Evolutionary conservation across 176 grass and related monocot species (phyloP).

Genomic region (Alopecurus myosuroides): DNA sequence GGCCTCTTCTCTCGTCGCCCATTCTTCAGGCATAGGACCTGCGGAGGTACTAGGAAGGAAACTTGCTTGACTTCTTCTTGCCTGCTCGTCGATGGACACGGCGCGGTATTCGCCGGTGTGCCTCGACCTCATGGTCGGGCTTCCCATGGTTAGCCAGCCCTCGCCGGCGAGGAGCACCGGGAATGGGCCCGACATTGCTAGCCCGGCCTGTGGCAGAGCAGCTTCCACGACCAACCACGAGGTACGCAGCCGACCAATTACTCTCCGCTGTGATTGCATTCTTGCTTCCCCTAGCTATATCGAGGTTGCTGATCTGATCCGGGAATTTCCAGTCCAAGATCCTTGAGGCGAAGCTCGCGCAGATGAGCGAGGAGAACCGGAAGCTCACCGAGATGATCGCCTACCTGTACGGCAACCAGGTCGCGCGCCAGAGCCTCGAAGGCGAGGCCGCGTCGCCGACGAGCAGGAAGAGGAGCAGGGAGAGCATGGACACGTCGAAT

Average conservation of each 20-base stretch:
- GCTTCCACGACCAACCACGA: not conserved
- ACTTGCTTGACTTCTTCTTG: not conserved
- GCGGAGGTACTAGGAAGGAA: not conserved
- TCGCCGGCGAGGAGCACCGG: not conserved
- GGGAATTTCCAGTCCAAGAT: slow-evolving; percentile 1
- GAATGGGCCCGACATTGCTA: not conserved
- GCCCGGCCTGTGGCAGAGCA: not conserved
- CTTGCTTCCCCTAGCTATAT: not conserved
- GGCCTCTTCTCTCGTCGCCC: not conserved
- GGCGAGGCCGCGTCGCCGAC: not conserved
- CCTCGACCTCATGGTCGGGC: slow-evolving; percentile 68
- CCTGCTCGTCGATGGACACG: slow-evolving; percentile 36
- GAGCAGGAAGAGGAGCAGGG: slow-evolving; percentile 44
- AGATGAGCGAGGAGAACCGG: slow-evolving; percentile 72
- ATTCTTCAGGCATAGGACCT: not conserved
- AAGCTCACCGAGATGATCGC: slow-evolving; percentile 47
- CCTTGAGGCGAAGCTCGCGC: slow-evolving; percentile 46
- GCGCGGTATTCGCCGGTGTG: slow-evolving; percentile 31
- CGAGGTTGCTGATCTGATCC: not conserved
- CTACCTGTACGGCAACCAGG: slow-evolving; percentile 16
- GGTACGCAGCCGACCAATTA: slow-evolving; percentile 2
- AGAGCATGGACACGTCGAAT: slow-evolving; percentile 21
- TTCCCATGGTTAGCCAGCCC: not conserved
- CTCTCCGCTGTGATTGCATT: not conserved
- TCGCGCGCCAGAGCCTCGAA: not conserved